Percentiles rank a stretch among this genome's conserved stretches.
Evolutionary conservation across 495 filamentous ascomycete genomes (phyloP).

Genomic region (Podospora pseudopauciseta): DNA sequence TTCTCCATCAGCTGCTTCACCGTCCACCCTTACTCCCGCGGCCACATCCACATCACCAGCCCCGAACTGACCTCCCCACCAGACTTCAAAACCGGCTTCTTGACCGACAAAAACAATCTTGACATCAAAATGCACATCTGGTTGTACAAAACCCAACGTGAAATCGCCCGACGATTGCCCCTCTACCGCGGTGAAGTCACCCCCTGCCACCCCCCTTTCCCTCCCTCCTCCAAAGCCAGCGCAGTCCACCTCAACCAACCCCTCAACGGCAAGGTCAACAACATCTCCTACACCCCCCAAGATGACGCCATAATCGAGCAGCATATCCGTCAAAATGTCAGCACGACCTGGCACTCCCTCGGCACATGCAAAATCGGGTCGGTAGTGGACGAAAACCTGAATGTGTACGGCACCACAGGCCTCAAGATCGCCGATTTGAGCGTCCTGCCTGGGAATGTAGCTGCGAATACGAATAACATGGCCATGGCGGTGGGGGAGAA

Average conservation of each 20-base stretch:
- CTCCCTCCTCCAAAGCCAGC: constrained; percentile 41
- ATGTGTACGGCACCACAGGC: constrained; percentile 21
- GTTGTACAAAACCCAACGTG: constrained; percentile 54
- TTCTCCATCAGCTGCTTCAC: constrained; percentile 34
- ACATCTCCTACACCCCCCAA: constrained; percentile 36
- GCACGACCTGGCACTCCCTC: constrained; percentile 31
- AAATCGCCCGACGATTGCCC: constrained; percentile 52
- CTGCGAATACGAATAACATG: constrained; percentile 58
- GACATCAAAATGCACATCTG: constrained; percentile 46
- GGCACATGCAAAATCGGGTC: constrained; percentile 29
- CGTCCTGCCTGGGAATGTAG: constrained; percentile 57
- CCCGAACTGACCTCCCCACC: constrained; percentile 31
- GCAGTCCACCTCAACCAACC: not conserved
- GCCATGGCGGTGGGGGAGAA: constrained; percentile 59
- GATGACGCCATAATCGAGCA: constrained; percentile 42
- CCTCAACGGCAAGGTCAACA: constrained; percentile 13
- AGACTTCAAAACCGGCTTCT: constrained; percentile 44
- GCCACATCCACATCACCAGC: constrained; percentile 53
- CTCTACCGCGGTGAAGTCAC: constrained; percentile 53
- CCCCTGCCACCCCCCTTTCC: constrained; percentile 50
- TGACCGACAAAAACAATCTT: constrained; percentile 41
- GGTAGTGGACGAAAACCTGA: constrained; percentile 25
- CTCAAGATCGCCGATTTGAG: constrained; percentile 35
- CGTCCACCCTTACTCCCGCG: constrained; percentile 54
- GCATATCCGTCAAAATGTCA: constrained; percentile 15